A percentile compares a stretch with the other conserved stretches of the same genome.
Evolutionary conservation across 805 yeast genomes (phyloP).

Genomic region (Candida adriatica): DNA sequence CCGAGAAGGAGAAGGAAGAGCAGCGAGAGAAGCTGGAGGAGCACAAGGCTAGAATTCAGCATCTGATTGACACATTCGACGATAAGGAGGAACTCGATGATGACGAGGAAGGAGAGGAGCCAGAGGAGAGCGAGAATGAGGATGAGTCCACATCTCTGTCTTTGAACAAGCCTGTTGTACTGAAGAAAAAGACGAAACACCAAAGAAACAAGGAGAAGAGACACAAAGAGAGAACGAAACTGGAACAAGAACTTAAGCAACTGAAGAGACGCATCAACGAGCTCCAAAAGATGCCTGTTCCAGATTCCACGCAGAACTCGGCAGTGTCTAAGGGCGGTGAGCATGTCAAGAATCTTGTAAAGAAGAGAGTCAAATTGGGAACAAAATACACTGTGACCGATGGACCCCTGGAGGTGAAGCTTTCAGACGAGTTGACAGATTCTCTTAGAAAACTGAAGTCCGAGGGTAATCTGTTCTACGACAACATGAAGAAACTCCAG

Average conservation of each 20-base stretch:
- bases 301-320: conserved; percentile 20
- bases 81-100: conserved; percentile 47
- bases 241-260: conserved; percentile 50
- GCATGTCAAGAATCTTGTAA: conserved; percentile 13
- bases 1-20: conserved; percentile 63
- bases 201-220: conserved; percentile 67
- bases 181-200: conserved; percentile 67
- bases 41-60: conserved; percentile 56
- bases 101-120: conserved; percentile 28
- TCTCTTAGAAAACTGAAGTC: conserved; percentile 80
- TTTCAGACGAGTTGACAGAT: conserved; percentile 82
- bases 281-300: conserved; percentile 40
- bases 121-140: conserved; percentile 32
- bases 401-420: conserved; percentile 61
- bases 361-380: conserved; percentile 33
- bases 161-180: conserved; percentile 59
- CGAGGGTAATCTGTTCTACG: conserved; percentile 82
- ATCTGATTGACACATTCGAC: conserved; percentile 55
- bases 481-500: conserved; percentile 76
- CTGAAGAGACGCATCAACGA: conserved; percentile 56
- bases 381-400: conserved; percentile 41
- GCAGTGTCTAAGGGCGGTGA: conserved; percentile 17
- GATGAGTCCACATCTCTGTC: conserved; percentile 46
- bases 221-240: conserved; percentile 49
- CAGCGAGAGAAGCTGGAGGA: conserved; percentile 54